These are phyloP conservation scores for Gracilaria caudata DNA, from an alignment of 23 red algal genomes.

Conservation along the genomic window DNA sequence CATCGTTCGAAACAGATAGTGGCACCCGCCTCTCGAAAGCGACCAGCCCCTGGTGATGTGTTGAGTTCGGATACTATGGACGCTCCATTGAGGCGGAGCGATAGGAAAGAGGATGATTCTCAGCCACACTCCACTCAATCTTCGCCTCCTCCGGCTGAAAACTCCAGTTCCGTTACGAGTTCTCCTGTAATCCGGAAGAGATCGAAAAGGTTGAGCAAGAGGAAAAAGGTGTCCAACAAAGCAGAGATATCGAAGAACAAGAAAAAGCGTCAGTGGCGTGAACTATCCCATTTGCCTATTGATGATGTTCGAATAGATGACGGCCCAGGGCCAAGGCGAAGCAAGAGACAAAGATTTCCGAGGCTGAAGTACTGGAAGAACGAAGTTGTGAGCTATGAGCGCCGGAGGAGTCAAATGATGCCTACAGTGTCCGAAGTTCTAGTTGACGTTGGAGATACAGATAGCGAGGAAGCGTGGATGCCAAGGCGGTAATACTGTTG, in stretches of 20 bases:
- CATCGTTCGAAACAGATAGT: not conserved
- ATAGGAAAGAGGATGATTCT: conserved; percentile 18
- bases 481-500: not conserved
- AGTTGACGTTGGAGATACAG: conserved; percentile 42
- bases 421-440: conserved; percentile 60
- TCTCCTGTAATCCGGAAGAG: conserved; percentile 20
- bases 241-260: not conserved
- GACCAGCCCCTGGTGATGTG: not conserved
- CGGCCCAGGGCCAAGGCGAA: conserved; percentile 38
- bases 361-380: conserved; percentile 68
- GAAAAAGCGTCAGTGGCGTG: conserved; percentile 22
- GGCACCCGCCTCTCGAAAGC: not conserved
- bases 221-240: conserved; percentile 17
- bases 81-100: not conserved
- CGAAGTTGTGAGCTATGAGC: conserved; percentile 49
- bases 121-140: not conserved
- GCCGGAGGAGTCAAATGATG: conserved; percentile 46
- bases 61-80: conserved; percentile 29
- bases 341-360: conserved; percentile 56
- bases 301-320: conserved; percentile 31
- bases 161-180: not conserved
- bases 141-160: not conserved
- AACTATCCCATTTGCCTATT: conserved; percentile 9
- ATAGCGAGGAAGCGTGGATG: conserved; percentile 42
- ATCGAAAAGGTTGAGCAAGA: conserved; percentile 1